Evolutionary conservation across 2,329 filamentous ascomycete genomes (phyloP), one percentile per base, ranked within the genome.

Genomic region (Xylaria sp.): DNA sequence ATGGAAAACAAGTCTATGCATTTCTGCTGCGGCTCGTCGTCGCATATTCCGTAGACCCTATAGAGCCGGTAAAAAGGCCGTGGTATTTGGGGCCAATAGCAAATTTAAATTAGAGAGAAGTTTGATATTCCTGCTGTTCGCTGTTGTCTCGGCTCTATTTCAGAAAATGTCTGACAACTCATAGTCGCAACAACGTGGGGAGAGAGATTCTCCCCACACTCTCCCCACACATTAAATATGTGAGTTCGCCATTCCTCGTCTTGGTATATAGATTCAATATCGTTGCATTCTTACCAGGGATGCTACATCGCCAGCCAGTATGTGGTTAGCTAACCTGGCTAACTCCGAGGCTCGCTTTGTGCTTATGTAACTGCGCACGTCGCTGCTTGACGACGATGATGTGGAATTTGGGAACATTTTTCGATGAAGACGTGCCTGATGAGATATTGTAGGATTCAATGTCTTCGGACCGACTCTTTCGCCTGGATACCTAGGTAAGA

Each of bases 11-110:
- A 46, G n/a, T 25, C 10, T 25, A n/a, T 57, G 25, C 18, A 54
- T 54, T 62, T 61, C 59, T 54, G 23, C 48, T 20, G n/a, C 46
- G 15, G 48, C 28, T 51, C 20, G 12, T 57, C 41, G 23, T 37
- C n/a, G n/a, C 18, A n/a, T 46, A 25, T 25, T 25, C 23, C 23
- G 23, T 25, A 25, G 37, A 15, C 25, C 41, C 20, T 23, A 37
- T 15, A 28, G 25, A 28, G 25, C 25, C 25, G 25, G 50, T 31
- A 52, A 31, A 31, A 10, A 31, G 50, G 50, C 25, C 28, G 28
- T 20, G 52, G 52, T 55, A 55, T 55, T 55, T 20, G n/a, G 52
- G 15, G 28, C 28, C 52, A 55, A 55, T 55, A 55, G 12, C 12
- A 20, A 37, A 37, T 18, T 31, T 31, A 37, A 37, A 37, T 37